Evolutionary conservation across 768 basidiomycete genomes (phyloP).

Genomic region (Rhodotorula diobovata): DNA sequence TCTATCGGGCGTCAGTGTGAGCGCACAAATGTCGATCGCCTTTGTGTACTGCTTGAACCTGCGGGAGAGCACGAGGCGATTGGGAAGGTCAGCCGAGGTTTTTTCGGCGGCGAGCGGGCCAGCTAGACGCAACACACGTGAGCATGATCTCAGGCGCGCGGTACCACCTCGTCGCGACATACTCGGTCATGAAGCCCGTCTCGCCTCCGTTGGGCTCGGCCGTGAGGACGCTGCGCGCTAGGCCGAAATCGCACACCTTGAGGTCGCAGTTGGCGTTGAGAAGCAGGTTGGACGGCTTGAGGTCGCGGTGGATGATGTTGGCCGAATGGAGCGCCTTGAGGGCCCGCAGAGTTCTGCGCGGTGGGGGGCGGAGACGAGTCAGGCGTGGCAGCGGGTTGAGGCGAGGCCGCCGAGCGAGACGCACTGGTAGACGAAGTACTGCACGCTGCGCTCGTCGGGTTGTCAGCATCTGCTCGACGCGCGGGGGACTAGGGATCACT

Average conservation of each 20-base stretch:
- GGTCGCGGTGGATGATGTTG: slow-evolving; percentile 77
- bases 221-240: slow-evolving; percentile 57
- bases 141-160: slow-evolving; percentile 55
- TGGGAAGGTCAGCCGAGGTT: background rate
- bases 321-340: slow-evolving; percentile 84
- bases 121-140: slow-evolving; percentile 40
- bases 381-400: background rate
- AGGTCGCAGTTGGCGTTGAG: slow-evolving; percentile 62
- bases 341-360: slow-evolving; percentile 70
- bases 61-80: background rate
- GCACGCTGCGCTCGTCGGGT: slow-evolving; percentile 45
- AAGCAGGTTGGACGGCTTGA: slow-evolving; percentile 92
- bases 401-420: background rate
- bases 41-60: slow-evolving; percentile 53
- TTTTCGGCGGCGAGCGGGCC: too few relatives aligned
- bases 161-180: slow-evolving; percentile 84
- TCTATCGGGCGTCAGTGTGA: slow-evolving; percentile 30
- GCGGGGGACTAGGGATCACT: background rate
- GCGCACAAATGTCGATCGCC: slow-evolving; percentile 50
- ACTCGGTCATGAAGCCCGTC: slow-evolving; percentile 52
- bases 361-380: background rate
- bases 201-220: slow-evolving; percentile 46
- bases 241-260: slow-evolving; percentile 63
- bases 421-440: slow-evolving; percentile 91
- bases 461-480: background rate